Conservation (phyloP, 1,284 basidiomycete species). For the Vanrija pseudolonga region DNA sequence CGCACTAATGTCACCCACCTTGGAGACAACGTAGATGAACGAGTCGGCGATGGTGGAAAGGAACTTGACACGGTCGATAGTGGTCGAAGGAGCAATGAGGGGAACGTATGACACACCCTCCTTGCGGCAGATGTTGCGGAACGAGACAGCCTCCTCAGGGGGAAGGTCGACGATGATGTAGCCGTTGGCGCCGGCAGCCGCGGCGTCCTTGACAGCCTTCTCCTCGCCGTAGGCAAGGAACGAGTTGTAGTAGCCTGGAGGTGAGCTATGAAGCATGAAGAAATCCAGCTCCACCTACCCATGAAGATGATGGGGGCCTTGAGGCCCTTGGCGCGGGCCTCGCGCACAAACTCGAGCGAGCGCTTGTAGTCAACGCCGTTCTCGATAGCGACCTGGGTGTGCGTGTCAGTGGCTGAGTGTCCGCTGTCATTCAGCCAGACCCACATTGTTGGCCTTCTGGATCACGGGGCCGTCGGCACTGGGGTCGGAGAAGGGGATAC, state of each 20-base stretch:
- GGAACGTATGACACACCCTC: constrained; percentile 92
- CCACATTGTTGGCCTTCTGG: constrained; percentile 83
- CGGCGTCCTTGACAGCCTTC: constrained; percentile 83
- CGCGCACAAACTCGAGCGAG: constrained; percentile 70
- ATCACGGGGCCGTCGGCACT: constrained; percentile 91
- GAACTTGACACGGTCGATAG: constrained; percentile 80
- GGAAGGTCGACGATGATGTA: constrained; percentile 98
- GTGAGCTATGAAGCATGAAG: constrained; percentile 3
- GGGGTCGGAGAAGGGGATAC: constrained; percentile 94
- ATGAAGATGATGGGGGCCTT: constrained; percentile 86
- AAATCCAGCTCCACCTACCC: constrained; percentile 58
- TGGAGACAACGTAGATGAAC: constrained; percentile 96
- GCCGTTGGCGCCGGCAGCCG: constrained; percentile 86
- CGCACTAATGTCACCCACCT: constrained; percentile 57
- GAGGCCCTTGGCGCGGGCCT: constrained; percentile 76
- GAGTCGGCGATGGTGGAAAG: constrained; percentile 88
- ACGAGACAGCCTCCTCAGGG: constrained; percentile 89
- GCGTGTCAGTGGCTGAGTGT: background rate
- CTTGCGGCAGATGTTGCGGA: constrained; percentile 80
- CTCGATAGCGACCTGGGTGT: constrained; percentile 69
- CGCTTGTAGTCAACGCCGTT: constrained; percentile 71
- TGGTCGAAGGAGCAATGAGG: constrained; percentile 91
- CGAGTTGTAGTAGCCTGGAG: constrained; percentile 90
- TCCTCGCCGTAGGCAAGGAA: constrained; percentile 92
- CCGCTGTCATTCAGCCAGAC: constrained; percentile 28